A percentile compares a stretch with the other conserved stretches of the same genome.
These are phyloP conservation scores for Pseudogymnoascus sp. DNA, from an alignment of 2,329 filamentous ascomycete genomes.

Conservation along the genomic window DNA sequence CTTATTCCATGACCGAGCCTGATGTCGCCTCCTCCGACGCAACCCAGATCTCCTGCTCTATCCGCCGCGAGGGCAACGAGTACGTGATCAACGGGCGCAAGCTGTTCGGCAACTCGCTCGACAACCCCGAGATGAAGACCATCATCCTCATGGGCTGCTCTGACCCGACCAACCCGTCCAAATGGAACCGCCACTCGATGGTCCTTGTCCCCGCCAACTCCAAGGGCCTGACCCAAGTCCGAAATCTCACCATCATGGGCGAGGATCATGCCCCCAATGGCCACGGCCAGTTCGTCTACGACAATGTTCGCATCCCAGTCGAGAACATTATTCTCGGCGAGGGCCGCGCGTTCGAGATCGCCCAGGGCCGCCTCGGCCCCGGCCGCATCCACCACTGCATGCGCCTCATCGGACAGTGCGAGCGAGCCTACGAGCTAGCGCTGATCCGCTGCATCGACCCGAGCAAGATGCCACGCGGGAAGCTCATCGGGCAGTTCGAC, in stretches of 20 bases:
- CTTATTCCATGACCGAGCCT: slow-evolving; percentile 44
- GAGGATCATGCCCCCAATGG: slow-evolving; percentile 35
- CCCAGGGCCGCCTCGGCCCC: slow-evolving; percentile 33
- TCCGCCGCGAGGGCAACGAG: slow-evolving; percentile 29
- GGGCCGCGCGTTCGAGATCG: slow-evolving; percentile 35
- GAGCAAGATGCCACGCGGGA: slow-evolving; percentile 31
- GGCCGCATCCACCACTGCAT: slow-evolving; percentile 36
- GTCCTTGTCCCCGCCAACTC: slow-evolving; percentile 32
- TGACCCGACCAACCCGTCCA: slow-evolving; percentile 31
- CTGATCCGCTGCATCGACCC: slow-evolving; percentile 31
- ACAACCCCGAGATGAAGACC: slow-evolving; percentile 25
- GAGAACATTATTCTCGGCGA: slow-evolving; percentile 35
- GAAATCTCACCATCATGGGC: slow-evolving; percentile 34
- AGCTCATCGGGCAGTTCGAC: slow-evolving; percentile 33
- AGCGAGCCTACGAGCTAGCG: slow-evolving; percentile 34
- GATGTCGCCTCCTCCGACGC: slow-evolving; percentile 41
- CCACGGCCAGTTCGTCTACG: slow-evolving; percentile 34
- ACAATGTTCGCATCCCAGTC: slow-evolving; percentile 32
- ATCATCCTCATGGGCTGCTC: slow-evolving; percentile 27
- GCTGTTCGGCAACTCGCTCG: slow-evolving; percentile 33
- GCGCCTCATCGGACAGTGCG: slow-evolving; percentile 34
- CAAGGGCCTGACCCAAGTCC: slow-evolving; percentile 31
- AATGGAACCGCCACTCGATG: slow-evolving; percentile 33
- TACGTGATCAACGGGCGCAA: slow-evolving; percentile 36
- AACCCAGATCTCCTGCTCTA: slow-evolving; percentile 35